Evolutionary conservation across 441 rosid genomes (phyloP).

Genomic region (Euphorbia schlechtendalii): DNA sequence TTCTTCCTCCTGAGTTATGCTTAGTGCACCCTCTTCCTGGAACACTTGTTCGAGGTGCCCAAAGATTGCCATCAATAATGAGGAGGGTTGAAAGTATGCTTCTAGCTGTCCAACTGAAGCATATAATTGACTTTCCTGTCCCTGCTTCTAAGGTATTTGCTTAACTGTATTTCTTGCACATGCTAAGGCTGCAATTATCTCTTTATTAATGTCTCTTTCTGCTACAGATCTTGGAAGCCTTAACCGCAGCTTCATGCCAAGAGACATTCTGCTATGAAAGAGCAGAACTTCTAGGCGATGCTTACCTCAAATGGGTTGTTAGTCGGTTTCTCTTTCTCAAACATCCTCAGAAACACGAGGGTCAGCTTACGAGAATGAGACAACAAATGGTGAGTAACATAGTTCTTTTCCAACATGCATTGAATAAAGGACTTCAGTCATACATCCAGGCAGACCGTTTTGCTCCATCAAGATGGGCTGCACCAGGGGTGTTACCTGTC

Average conservation of each 20-base stretch:
- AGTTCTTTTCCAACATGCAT: conserved; percentile 82
- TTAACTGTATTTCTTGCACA: not conserved
- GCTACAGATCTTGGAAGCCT: conserved; percentile 85
- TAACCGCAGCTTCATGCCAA: conserved; percentile 99
- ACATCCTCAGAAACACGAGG: conserved; percentile 98
- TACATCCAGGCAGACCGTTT: conserved; percentile 98
- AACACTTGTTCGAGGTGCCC: conserved; percentile 94
- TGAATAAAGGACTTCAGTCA: conserved; percentile 83
- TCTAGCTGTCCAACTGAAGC: conserved; percentile 85
- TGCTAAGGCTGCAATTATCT: not conserved
- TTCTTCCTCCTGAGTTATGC: conserved; percentile 96
- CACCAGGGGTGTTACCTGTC: conserved; percentile 98
- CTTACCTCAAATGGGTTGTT: conserved; percentile 98
- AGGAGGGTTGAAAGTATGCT: conserved; percentile 99
- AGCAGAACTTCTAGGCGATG: conserved; percentile 99
- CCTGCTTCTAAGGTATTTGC: conserved; percentile 72
- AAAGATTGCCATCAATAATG: conserved; percentile 96
- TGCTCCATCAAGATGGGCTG: conserved; percentile 99
- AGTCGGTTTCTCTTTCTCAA: conserved; percentile 93
- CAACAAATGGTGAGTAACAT: conserved; percentile 99
- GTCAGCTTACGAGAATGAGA: conserved; percentile 98
- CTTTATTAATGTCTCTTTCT: conserved; percentile 17
- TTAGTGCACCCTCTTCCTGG: conserved; percentile 95
- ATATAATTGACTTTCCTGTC: conserved; percentile 56
- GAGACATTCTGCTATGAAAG: conserved; percentile 99